phyloP scores from a whole-genome alignment of 805 yeast genomes.

The Candida broadrunensis region DNA sequence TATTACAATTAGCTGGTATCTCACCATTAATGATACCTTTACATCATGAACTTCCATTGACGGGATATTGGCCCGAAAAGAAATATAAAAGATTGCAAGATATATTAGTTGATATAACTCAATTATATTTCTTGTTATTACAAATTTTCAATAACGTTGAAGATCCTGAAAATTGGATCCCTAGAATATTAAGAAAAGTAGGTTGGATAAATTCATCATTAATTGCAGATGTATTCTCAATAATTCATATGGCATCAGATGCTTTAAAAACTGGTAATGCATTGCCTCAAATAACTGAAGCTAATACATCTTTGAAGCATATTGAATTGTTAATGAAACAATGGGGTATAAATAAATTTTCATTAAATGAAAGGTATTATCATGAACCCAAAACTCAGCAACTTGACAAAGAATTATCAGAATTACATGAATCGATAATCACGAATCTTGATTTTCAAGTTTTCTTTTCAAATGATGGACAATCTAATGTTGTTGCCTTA shows the following conservation, averaged over 20 bases:
- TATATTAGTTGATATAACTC: slow-evolving; percentile 21
- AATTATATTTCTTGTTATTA: slow-evolving; percentile 22
- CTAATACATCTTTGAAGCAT: slow-evolving; percentile 27
- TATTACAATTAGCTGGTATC: slow-evolving; percentile 18
- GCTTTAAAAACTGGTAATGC: slow-evolving; percentile 20
- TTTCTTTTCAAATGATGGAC: slow-evolving; percentile 30
- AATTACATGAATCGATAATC: slow-evolving; percentile 11
- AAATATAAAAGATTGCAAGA: slow-evolving; percentile 21
- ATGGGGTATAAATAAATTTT: slow-evolving; percentile 23
- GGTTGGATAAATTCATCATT: slow-evolving; percentile 29
- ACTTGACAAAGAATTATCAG: slow-evolving; percentile 2
- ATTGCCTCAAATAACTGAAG: slow-evolving; percentile 30
- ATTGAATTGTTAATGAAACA: slow-evolving; percentile 20
- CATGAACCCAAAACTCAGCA: neutral
- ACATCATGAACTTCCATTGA: slow-evolving; percentile 24
- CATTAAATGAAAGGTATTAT: slow-evolving; percentile 24
- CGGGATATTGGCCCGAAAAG: slow-evolving; percentile 30
- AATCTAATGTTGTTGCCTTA: slow-evolving; percentile 22
- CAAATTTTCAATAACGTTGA: slow-evolving; percentile 21
- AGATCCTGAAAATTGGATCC: slow-evolving; percentile 25
- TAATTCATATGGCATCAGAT: slow-evolving; percentile 28
- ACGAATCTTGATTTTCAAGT: slow-evolving; percentile 21
- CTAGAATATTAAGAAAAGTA: slow-evolving; percentile 19
- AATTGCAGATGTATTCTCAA: slow-evolving; percentile 25
- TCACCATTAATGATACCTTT: slow-evolving; percentile 21